Evolutionary conservation across 2,329 filamentous ascomycete genomes (phyloP).

Genomic region (Colletotrichum liaoningense): DNA sequence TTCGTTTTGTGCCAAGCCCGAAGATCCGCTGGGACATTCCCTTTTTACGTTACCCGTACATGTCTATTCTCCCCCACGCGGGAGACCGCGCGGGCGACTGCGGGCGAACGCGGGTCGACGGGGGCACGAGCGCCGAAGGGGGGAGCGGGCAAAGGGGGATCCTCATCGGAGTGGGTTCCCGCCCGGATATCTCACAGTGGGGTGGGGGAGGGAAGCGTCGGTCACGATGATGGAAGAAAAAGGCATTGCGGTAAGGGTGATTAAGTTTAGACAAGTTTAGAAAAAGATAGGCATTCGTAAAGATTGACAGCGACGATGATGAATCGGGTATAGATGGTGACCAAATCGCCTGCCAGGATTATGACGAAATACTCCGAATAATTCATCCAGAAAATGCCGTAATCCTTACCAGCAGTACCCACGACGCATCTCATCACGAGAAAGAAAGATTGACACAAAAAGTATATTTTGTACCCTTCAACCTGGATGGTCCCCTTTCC

Average conservation of each 20-base stretch:
- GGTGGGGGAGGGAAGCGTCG: neutral
- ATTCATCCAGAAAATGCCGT: neutral
- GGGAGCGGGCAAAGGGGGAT: too few relatives aligned
- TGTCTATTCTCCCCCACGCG: neutral
- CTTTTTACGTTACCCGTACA: neutral
- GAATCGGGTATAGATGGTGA: neutral
- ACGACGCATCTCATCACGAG: neutral
- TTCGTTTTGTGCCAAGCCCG: conserved; percentile 9
- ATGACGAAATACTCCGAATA: neutral
- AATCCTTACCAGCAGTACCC: neutral
- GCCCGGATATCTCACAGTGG: neutral
- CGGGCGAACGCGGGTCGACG: neutral
- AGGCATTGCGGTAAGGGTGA: neutral
- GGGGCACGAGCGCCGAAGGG: conserved; percentile 2
- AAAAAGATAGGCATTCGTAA: too few relatives aligned
- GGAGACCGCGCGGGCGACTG: too few relatives aligned
- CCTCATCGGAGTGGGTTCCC: neutral
- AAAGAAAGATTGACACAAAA: neutral
- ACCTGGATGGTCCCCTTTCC: too few relatives aligned
- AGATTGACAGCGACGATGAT: neutral
- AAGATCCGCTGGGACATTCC: neutral
- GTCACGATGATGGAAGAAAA: neutral
- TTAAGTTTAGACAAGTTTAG: neutral
- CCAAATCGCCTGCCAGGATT: neutral
- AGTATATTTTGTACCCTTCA: neutral